phyloP scores from a whole-genome alignment of 2,329 filamentous ascomycete genomes.

The Escovopsis sp. region DNA sequence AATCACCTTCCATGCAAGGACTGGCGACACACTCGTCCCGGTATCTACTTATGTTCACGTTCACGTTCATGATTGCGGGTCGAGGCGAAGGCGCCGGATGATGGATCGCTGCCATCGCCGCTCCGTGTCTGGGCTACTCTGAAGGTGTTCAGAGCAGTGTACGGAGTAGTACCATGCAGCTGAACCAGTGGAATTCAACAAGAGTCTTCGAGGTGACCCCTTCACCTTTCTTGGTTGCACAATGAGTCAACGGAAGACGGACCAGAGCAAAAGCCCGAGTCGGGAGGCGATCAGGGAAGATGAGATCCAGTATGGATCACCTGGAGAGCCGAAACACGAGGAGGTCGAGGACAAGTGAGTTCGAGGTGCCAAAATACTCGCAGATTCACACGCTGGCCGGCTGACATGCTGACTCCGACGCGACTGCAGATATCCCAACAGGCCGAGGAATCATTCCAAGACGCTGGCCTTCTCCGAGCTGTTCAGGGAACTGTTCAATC shows the following conservation, averaged over 20 bases:
- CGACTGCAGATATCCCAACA: conserved; percentile 55
- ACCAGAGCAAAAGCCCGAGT: conserved; percentile 13
- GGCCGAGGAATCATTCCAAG: conserved; percentile 64
- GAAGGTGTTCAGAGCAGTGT: too few species aligned
- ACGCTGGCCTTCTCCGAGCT: conserved; percentile 76
- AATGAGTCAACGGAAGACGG: conserved; percentile 5
- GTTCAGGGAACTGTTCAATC: conserved; percentile 67
- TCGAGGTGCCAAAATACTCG: too few species aligned
- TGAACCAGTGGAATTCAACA: too few species aligned
- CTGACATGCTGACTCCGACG: conserved; percentile 4
- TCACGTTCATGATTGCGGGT: too few species aligned
- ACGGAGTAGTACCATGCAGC: too few species aligned
- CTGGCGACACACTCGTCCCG: too few species aligned
- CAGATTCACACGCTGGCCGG: background rate
- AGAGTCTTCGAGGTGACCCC: too few species aligned
- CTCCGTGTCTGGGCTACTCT: too few species aligned
- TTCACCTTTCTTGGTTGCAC: background rate
- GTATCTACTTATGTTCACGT: too few species aligned
- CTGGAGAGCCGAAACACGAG: conserved; percentile 20
- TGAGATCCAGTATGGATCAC: conserved; percentile 32
- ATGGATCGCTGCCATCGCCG: too few species aligned
- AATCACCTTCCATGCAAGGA: too few species aligned
- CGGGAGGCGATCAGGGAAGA: conserved; percentile 35
- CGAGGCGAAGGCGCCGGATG: too few species aligned
- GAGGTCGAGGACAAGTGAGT: conserved; percentile 31